Base-by-base conservation (phyloP, 257 asterid genomes). In the Fraxinus anomala region DNA sequence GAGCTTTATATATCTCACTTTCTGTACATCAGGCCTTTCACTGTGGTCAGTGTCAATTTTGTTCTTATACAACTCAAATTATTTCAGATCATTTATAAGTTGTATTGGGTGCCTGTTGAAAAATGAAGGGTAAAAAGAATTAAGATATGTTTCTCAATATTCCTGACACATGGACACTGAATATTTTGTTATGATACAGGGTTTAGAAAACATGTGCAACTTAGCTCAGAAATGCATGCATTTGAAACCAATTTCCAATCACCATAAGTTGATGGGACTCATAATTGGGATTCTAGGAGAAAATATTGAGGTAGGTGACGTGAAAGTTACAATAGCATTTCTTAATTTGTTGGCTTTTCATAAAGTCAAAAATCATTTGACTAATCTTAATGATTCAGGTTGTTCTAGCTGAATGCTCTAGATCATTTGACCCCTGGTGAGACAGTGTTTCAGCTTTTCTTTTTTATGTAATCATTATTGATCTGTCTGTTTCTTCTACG, bases 401-500 rank as follows among this genome's bases (percentile, higher is more conserved):
- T 79, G 89, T 94, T 77, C 83, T 94, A 69, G 97, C 96, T 21
- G 98, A 90, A 85, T 94, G 99, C 87, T 91, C 96, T 73, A 90
- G 92, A 85, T 94, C 99, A 78, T 94, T 90, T 86, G 98, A 97
- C 67, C 95, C 98, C 84, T 94, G 99, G 98, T 94, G 85, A 90
- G 97, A 79, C 74, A 37, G 2, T 11, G 36, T 10, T 63, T 11
- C 34, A 65, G 37, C 78, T 74, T 34, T 51, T 59, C 5, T 59
- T 51, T 11, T 40, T 70, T 30, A 21, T 49, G 67, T 31, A 23
- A 19, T 56, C 17, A 6, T 34, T 47, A 16, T 59, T 59, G 13
- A 11, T 9, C 13, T 8, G 13, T 21, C 17, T 11, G 7, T 26
- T 24, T 26, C 34, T 11, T 24, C 28, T 10, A 61, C 6, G 1